Conservation (phyloP, 169 alveolate genomes). For the Plasmodium gonderi region DNA sequence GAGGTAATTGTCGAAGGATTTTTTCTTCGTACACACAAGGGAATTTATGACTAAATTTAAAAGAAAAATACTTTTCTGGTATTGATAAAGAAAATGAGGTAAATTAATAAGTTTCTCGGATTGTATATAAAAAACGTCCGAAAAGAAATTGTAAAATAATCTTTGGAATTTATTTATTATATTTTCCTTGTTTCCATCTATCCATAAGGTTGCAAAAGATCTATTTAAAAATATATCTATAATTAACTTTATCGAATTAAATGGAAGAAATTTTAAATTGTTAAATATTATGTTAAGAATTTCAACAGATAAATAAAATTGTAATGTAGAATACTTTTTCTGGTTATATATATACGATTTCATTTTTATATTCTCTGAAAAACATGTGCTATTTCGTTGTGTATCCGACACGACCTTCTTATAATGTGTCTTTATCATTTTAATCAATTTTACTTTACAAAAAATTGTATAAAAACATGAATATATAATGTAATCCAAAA, state of each 20-base stretch:
- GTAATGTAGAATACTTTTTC: slow-evolving; percentile 29
- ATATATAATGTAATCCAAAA: slow-evolving; percentile 61
- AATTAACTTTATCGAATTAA: slow-evolving; percentile 61
- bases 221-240: slow-evolving; percentile 56
- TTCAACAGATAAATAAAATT: slow-evolving; percentile 55
- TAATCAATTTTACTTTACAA: slow-evolving; percentile 49
- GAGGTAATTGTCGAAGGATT: background rate
- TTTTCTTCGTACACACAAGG: slow-evolving; percentile 12
- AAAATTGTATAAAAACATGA: slow-evolving; percentile 47
- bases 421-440: slow-evolving; percentile 13
- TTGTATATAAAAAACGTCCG: slow-evolving; percentile 17
- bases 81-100: slow-evolving; percentile 45
- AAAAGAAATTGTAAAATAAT: slow-evolving; percentile 49
- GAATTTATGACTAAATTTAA: slow-evolving; percentile 22
- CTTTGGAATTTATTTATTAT: slow-evolving; percentile 42
- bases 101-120: slow-evolving; percentile 20
- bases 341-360: slow-evolving; percentile 43
- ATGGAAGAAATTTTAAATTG: slow-evolving; percentile 62
- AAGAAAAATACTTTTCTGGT: slow-evolving; percentile 24
- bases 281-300: slow-evolving; percentile 38
- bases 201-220: slow-evolving; percentile 14
- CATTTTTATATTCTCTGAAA: slow-evolving; percentile 1
- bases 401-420: background rate
- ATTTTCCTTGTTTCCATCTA: slow-evolving; percentile 6
- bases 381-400: background rate